phyloP scores from a whole-genome alignment of 1,284 basidiomycete genomes.

The Termitomyces sp. region DNA sequence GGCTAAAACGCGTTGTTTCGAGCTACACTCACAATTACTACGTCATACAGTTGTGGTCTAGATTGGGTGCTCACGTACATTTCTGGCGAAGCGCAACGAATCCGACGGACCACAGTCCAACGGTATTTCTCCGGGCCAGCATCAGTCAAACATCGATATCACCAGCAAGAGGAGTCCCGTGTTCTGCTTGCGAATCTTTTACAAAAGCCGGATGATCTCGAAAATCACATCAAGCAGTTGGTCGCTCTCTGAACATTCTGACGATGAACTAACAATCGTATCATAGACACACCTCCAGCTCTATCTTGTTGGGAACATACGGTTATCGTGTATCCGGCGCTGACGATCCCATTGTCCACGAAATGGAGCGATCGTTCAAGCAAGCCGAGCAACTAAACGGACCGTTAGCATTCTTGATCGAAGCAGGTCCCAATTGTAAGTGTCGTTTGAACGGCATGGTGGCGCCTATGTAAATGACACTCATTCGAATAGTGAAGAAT shows the following conservation, averaged over 20 bases:
- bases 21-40: not conserved
- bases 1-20: not conserved
- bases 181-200: conserved; percentile 6
- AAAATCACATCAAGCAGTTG: not conserved
- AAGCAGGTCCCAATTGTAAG: conserved; percentile 5
- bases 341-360: conserved; percentile 8
- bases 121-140: conserved; percentile 8
- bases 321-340: conserved; percentile 10
- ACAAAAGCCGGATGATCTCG: conserved; percentile 1
- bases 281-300: conserved; percentile 7
- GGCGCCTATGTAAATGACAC: not conserved
- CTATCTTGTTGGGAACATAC: conserved; percentile 9
- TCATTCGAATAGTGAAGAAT: conserved; percentile 2
- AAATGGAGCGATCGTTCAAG: conserved; percentile 12
- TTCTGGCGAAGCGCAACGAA: conserved; percentile 6
- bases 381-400: conserved; percentile 6
- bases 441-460: not conserved
- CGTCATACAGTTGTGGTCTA: conserved; percentile 2
- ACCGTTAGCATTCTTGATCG: conserved; percentile 8
- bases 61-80: conserved; percentile 11
- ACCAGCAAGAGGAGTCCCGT: conserved; percentile 11
- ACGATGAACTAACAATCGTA: not conserved
- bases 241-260: not conserved
- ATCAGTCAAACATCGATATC: conserved; percentile 10
- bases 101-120: conserved; percentile 5